Base-by-base conservation (phyloP, 257 asterid species). In the Solanum peruvianum region DNA sequence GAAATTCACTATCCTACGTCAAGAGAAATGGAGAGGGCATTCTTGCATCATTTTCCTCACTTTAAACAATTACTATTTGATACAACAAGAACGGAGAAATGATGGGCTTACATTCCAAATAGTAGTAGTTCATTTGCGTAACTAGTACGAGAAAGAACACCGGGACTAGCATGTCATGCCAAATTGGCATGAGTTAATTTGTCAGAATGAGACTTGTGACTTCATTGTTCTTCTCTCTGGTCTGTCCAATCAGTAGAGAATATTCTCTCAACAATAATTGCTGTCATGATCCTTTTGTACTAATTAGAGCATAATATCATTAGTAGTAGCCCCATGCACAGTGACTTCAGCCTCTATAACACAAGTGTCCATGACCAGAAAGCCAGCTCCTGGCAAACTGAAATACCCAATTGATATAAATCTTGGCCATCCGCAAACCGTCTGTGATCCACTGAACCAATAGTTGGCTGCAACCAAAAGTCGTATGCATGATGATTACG, bases 371-470 rank as follows among this genome's bases (percentile, higher is more conserved):
- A 87, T 93, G 80, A 91, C 87, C 70, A 91, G 87, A 84, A 89
- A 90, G 25, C 95, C 93, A 15, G 60, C 10, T 11, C 76, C 39
- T 3, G 91, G 56, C 87, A 21, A 58, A 78, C 88, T 85, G 83
- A 95, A 90, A 86, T 89, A 89, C 58, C 33, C 88, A n/a, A 90
- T 83, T 3, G 94, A 90, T 56, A 93, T 87, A 64, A 90, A 95
- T 90, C 94, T 89, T 85, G 92, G 93, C 96, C 96, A 94, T 25
- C 97, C 98, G 44, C 92, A 88, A 21, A 87, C 81, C 13, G 91
- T 49, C 67, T 69, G 90, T 27, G 93, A 85, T 64, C 89, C 83
- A 83, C 92, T 89, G 91, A 92, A 95, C 98, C 96, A 95, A 47
- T 89, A 91, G 60, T 86, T 93, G 82, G 89, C 98, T 95, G 95